Evolutionary conservation across 73 alveolate species (phyloP), one percentile per base, ranked within the genome.

Genomic region (Loxodes magnus): DNA sequence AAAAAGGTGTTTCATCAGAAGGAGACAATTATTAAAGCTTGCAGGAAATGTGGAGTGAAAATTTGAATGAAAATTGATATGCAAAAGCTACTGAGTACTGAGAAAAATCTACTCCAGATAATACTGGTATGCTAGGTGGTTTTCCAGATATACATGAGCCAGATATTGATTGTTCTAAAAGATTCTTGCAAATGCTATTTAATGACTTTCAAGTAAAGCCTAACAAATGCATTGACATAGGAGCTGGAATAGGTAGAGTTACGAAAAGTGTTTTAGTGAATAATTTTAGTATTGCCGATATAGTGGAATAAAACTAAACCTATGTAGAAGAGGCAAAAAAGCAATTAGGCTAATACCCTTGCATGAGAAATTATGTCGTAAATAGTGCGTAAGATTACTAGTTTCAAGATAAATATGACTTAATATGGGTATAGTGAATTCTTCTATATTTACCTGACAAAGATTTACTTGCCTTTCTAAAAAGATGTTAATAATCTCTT

Each of bases 221-320:
- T 10, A 37, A 12, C 5, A 66, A 71, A 34, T 88, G 79, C 10
- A 43, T 79, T 3, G 94, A 79, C 28, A 68, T 84, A 54, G 94
- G 89, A 7, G 84, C 86, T 21, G 94, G 94, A 31, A 79, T 79
- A 10, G 94, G 94, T 19, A 56, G 94, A 68, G 74, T 79, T 0
- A 67, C 89, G 2, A 77, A 76, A 48, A 43, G 42, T 14, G 44
- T 79, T 15, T 58, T 79, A 9, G 12, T 67, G 27, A 60, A 60
- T 31, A 19, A 59, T 27, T 79, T 75, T 61, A 79, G 75, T 2
- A 48, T 55, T 15, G 61, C 69, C 3, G 94, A 79, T 49, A 39
- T 79, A 24, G 51, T 79, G 2, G 94, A 79, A 36, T 84, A 71
- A 28, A 48, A 71, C 17, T 51, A 46, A 24, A 74, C 54, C 19